Evolutionary conservation across 2,329 filamentous ascomycete genomes (phyloP), one percentile per base, ranked within the genome.

Genomic region (Claviceps maximensis): DNA sequence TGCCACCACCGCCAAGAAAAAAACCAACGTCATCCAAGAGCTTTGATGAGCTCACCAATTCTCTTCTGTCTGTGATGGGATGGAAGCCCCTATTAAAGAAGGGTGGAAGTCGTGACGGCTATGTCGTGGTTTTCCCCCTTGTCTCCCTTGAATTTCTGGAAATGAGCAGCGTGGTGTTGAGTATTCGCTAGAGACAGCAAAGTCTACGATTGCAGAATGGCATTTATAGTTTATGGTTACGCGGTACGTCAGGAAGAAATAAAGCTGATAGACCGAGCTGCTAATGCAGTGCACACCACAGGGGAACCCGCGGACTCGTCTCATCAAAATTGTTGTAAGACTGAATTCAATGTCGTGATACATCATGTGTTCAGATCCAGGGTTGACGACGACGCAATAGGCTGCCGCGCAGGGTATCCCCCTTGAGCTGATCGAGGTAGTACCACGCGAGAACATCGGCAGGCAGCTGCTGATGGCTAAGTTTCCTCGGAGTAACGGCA

Each of bases 401-500:
- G 49, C 49, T 10, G 49, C 49, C 7, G 38, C 49, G 6, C 49
- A 51, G 19, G 41, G 27, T 19, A 51, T 51, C 19, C 27, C 23
- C 15, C 3, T 51, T 25, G 25, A 51, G 6, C 21, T 51, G 27
- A 13, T 31, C 7, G 29, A 51, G 19, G 23, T 41, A 5, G 21
- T 51, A 17, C 49, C 49, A 15, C 49, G 49, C 2, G 12, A 29
- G n/a, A 36, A 51, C 41, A 46, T 51, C 38, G 21, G 21, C 27
- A 27, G 25, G 23, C 23, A 51, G 6, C 15, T 51, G 17, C n/a
- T 51, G 12, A 36, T 51, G 8, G 41, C 19, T 19, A 40, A 19
- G 6, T 51, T 51, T n/a, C 49, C 49, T 23, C 41, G 40, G 17
- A 51, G 49, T 13, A n/a, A 29, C 25, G 49, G 49, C 49, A 51